Evolutionary conservation across 2,329 filamentous ascomycete genomes (phyloP).

Genomic region (Davidsoniella eucalypti): DNA sequence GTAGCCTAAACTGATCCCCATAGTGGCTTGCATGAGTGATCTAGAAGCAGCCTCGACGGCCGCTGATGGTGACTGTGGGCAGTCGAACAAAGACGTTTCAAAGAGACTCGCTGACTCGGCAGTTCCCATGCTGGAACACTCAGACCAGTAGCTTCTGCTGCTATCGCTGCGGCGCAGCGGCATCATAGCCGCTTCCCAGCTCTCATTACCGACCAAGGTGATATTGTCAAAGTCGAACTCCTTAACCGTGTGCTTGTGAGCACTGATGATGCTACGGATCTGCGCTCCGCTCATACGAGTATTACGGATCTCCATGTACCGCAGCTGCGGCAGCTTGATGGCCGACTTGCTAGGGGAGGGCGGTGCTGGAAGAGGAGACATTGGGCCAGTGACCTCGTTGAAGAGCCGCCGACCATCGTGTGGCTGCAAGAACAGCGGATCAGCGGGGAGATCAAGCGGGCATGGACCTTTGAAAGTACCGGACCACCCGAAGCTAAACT

Average conservation of each 20-base stretch:
- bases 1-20: constrained; percentile 21
- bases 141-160: constrained; percentile 25
- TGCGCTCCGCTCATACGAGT: constrained; percentile 54
- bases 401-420: constrained; percentile 31
- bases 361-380: constrained; percentile 31
- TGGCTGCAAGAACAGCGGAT: constrained; percentile 19
- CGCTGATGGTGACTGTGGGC: constrained; percentile 26
- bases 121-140: constrained; percentile 2
- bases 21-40: constrained; percentile 28
- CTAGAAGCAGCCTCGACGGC: constrained; percentile 37
- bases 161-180: constrained; percentile 36
- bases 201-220: constrained; percentile 47
- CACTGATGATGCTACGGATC: constrained; percentile 49
- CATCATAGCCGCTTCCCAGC: constrained; percentile 69
- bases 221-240: constrained; percentile 73
- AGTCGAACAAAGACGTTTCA: not conserved
- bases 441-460: constrained; percentile 52
- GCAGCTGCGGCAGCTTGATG: constrained; percentile 50
- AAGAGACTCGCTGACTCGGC: constrained; percentile 3
- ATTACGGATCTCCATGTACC: constrained; percentile 56
- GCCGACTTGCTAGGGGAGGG: constrained; percentile 32
- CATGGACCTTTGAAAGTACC: constrained; percentile 55
- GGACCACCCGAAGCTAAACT: constrained; percentile 63
- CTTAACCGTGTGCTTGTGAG: constrained; percentile 49
- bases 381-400: constrained; percentile 46